These are phyloP conservation scores for Fusarium odoratissimum DNA, from an alignment of 2,329 filamentous ascomycete species.

Conservation along the genomic window DNA sequence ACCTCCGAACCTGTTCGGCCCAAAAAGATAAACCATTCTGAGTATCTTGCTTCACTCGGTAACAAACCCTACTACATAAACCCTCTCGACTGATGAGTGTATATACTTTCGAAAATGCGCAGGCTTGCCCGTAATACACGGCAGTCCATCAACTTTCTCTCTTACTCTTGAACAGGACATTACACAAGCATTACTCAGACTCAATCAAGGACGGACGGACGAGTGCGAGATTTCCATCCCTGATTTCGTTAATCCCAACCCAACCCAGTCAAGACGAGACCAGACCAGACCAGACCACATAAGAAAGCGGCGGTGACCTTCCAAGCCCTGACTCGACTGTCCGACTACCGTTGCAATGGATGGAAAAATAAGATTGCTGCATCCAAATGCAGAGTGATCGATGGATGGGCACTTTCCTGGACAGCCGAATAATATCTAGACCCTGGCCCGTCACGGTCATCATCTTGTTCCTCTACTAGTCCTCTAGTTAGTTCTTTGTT, in stretches of 20 bases:
- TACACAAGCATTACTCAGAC: not conserved
- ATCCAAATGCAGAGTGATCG: conserved; percentile 19
- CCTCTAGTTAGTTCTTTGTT: not conserved
- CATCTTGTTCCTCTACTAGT: not conserved
- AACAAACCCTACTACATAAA: not conserved
- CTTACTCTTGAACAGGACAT: not conserved
- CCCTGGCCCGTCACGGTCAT: conserved; percentile 6
- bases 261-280: not conserved
- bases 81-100: not conserved
- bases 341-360: conserved; percentile 25
- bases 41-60: not conserved
- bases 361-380: conserved; percentile 27
- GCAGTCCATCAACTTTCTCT: not conserved
- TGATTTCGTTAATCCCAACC: conserved; percentile 16
- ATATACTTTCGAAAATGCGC: not conserved
- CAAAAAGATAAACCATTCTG: not conserved
- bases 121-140: not conserved
- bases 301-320: conserved; percentile 24
- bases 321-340: conserved; percentile 28
- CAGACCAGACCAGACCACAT: not conserved
- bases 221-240: conserved; percentile 9
- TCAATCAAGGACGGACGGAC: not conserved
- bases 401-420: conserved; percentile 15
- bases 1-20: not conserved
- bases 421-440: conserved; percentile 5